These are phyloP conservation scores for Malus asiatica DNA, from an alignment of 306 rosid genomes.

Conservation along the genomic window DNA sequence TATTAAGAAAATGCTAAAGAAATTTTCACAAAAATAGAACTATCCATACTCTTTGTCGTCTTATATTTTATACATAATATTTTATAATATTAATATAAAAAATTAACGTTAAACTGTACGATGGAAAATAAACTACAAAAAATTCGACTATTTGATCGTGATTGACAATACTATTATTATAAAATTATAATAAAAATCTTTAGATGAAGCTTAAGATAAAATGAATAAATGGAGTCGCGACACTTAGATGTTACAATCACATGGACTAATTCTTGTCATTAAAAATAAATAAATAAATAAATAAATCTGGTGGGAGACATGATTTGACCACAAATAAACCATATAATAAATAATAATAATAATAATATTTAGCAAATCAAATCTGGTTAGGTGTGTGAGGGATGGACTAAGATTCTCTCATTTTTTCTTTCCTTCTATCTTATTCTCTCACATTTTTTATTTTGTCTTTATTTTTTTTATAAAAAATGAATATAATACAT, in stretches of 20 bases:
- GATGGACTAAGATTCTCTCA: no score
- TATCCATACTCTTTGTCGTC: fast-evolving
- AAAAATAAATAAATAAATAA: no score
- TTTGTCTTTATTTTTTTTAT: no score
- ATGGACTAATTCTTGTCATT: background rate
- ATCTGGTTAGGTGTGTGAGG: background rate
- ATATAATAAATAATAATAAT: no score
- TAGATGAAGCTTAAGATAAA: background rate
- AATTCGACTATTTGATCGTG: background rate
- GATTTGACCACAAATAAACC: background rate
- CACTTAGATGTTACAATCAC: background rate
- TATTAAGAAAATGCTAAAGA: no score
- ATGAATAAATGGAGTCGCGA: background rate
- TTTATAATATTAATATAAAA: no score
- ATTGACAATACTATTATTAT: background rate
- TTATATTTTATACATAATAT: no score
- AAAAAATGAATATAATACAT: no score
- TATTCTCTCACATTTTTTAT: no score
- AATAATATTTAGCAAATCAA: background rate
- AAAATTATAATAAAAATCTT: background rate
- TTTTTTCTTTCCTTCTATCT: no score
- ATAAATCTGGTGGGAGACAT: background rate
- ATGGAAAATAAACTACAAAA: fast-evolving
- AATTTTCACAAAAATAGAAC: fast-evolving
- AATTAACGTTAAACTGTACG: no score